Evolutionary conservation across 169 alveolate species (phyloP).

Genomic region (Plasmodium vivax): DNA sequence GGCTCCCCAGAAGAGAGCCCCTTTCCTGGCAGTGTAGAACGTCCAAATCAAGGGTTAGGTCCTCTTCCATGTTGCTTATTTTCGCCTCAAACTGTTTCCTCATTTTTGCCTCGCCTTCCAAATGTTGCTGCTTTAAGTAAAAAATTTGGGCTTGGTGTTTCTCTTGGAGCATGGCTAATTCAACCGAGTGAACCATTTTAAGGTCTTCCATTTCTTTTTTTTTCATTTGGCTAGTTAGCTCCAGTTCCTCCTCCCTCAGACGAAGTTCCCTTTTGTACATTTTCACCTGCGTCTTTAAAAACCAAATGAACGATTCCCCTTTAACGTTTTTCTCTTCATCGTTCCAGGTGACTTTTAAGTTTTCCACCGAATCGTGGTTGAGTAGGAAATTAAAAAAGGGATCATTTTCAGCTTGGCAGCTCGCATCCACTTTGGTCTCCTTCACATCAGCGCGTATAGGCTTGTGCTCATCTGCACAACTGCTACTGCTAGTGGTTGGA

Average conservation of each 20-base stretch:
- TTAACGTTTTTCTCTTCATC: not conserved
- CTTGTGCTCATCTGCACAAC: not conserved
- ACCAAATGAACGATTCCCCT: constrained; percentile 14
- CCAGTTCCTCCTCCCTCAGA: constrained; percentile 5
- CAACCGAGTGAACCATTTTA: not conserved
- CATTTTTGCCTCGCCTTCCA: constrained; percentile 7
- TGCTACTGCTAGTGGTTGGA: not conserved
- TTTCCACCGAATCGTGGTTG: not conserved
- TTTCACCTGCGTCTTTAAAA: constrained; percentile 25
- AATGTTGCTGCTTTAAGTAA: constrained; percentile 24
- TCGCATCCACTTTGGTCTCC: not conserved
- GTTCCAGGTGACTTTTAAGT: constrained; percentile 30
- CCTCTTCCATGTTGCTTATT: constrained; percentile 45
- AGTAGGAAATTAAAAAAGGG: not conserved
- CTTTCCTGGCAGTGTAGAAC: constrained; percentile 12
- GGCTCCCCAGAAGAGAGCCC: not conserved
- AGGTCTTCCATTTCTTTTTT: constrained; percentile 20
- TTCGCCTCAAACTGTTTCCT: constrained; percentile 42
- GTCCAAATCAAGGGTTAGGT: constrained; percentile 23
- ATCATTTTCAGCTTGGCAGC: constrained; percentile 9
- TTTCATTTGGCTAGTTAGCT: not conserved
- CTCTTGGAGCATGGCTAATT: constrained; percentile 8
- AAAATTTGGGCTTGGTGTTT: constrained; percentile 18
- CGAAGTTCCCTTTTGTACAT: constrained; percentile 34
- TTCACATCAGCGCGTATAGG: not conserved